Evolutionary conservation across 2,329 filamentous ascomycete genomes (phyloP), one percentile per base, ranked within the genome.

Genomic region (Xylaria sp.): DNA sequence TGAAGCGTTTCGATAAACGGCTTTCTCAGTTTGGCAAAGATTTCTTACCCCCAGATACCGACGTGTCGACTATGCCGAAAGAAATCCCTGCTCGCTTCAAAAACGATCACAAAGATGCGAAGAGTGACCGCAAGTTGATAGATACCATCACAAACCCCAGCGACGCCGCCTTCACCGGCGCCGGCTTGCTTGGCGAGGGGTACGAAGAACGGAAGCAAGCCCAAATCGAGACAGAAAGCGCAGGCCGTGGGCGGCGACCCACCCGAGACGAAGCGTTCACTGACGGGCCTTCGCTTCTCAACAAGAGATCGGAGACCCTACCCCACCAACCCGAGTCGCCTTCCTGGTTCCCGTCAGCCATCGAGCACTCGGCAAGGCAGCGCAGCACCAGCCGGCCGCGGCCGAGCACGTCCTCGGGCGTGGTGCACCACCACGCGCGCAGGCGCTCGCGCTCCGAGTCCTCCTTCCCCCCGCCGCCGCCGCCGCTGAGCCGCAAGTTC

Each of bases 271-370:
- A 67, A 1, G 71, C 81, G 8, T 87, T 87, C 63, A 82, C 76
- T 3, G 76, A 80, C 7, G 85, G 83, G 0, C 78, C 83, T 1
- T 85, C 79, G 7, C 74, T 87, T 2, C 66, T 87, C 18, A 85
- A 82, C 60, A 72, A 63, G 43, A 71, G 50, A 64, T 21, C 65
- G 67, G 49, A 69, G 45, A 41, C 71, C 65, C 45, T 71, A 7
- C 22, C 37, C 22, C 51, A 62, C 1, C 58, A 54, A 13, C 52
- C 57, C 38, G 59, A 63, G 6, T 59, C 64, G 7, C 50, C 65
- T 26, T 69, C 70, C 13, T 76, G 74, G 74, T 72, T 75, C 48
- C 74, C 74, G 16, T 76, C 74, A 9, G 68, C 68, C 43, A 43
- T 65, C n/a, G 68, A 66, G 45, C 67, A 71, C 49, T 63, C 68